Evolutionary conservation across 2,329 filamentous ascomycete species (phyloP), one percentile per base, ranked within the genome.

Genomic region (Pestalotiopsis sp.): DNA sequence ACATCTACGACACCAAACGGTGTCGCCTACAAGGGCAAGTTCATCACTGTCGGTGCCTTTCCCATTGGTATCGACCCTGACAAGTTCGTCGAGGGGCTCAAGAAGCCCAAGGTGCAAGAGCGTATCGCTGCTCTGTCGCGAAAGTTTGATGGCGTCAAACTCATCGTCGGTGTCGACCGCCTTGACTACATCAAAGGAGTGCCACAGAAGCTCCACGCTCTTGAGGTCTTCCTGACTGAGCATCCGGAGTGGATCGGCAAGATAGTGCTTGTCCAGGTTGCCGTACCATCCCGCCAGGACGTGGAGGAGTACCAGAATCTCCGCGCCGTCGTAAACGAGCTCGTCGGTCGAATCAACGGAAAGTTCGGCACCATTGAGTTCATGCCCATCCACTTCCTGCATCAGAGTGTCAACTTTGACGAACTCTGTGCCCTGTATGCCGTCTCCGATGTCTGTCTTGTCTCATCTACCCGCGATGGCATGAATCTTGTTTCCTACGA

Each of bases 401-500:
- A 98, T 84, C 97, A 98, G 83, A 97, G 93, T 4, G 94, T 98
- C 77, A 90, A 90, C 63, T 98, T 98, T 74, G 94, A 98, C 74
- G 96, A 98, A 82, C 89, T 99, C 45, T 95, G 97, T 64, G 95
- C 95, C 0, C 88, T 98, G 9, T 98, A 98, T 78, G 93, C 94
- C 17, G 92, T 97, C 25, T 96, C 94, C 3, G 96, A 98, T 78
- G 93, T 94, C 59, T 97, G 95, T 78, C 88, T 98, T 14, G 95
- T 97, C 49, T 97, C 93, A 9, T 98, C 93, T 2, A 98, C 93
- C n/a, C 92, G 96, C 64, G 96, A 99, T 78, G 96, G 96, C 76
- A 99, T 99, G 96, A 99, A 99, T 80, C 87, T 99, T 38, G 96
- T 98, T 39, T 97, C 94, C 0, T 98, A 98, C 82, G 95, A 99